Percentiles rank a stretch among this genome's conserved stretches.
Conservation (phyloP, 1,284 basidiomycete species). For the Ustilago crameri region DNA sequence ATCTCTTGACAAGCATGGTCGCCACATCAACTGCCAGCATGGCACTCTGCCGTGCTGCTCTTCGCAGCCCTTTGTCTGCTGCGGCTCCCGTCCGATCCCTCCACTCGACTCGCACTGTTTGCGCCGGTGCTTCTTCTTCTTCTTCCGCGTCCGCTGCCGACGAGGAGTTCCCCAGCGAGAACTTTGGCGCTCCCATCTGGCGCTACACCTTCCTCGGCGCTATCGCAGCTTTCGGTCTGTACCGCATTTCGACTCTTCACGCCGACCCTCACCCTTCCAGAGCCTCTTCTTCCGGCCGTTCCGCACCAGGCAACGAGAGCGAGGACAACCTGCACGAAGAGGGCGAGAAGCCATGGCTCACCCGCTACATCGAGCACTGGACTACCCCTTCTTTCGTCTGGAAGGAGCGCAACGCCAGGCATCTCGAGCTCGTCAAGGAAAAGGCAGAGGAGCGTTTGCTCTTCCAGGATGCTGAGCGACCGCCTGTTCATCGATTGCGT, state of each 20-base stretch:
- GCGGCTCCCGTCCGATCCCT: constrained; percentile 32
- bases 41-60: constrained; percentile 19
- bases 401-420: constrained; percentile 54
- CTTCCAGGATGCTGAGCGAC: constrained; percentile 60
- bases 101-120: constrained; percentile 40
- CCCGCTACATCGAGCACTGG: constrained; percentile 60
- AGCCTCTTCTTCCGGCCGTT: constrained; percentile 48
- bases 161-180: constrained; percentile 40
- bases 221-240: constrained; percentile 49
- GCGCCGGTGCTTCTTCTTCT: constrained; percentile 30
- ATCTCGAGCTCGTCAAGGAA: constrained; percentile 52
- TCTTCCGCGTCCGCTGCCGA: constrained; percentile 26
- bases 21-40: constrained; percentile 23
- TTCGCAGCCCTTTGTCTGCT: constrained; percentile 4
- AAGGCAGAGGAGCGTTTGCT: constrained; percentile 57
- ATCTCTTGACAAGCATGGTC: constrained; percentile 24
- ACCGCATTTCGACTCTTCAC: constrained; percentile 53
- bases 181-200: constrained; percentile 59
- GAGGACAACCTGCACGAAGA: constrained; percentile 50
- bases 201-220: constrained; percentile 51
- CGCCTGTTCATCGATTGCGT: constrained; percentile 56
- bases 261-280: constrained; percentile 52
- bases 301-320: constrained; percentile 53
- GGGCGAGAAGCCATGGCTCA: constrained; percentile 57
- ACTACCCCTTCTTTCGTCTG: constrained; percentile 40